Conservation (phyloP, 129 eudicot species). For the Scalesia atractyloides region DNA sequence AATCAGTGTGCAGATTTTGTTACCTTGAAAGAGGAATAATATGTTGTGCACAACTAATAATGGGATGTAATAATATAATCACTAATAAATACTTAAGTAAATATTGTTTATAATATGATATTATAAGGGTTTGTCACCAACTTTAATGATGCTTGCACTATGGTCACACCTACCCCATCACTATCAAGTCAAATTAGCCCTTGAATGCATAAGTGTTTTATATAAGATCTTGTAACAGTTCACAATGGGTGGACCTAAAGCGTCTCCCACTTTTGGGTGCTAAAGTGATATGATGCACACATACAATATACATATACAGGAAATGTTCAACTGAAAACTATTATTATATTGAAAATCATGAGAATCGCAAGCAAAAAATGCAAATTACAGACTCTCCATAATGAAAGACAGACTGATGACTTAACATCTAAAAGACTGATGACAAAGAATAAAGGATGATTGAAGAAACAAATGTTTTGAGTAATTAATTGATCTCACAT, state of each 20-base stretch:
- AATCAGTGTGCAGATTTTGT: constrained; percentile 5
- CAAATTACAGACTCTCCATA: no score
- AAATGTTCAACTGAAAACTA: no score
- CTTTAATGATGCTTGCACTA: constrained; percentile 32
- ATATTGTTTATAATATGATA: constrained; percentile 5
- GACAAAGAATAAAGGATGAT: no score
- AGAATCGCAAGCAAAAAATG: no score
- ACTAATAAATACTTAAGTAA: constrained; percentile 2
- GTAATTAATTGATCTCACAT: no score
- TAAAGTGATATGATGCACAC: constrained; percentile 28
- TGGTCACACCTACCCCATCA: constrained; percentile 31
- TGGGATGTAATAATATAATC: not conserved
- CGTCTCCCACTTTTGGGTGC: constrained; percentile 57
- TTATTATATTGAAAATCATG: no score
- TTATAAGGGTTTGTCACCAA: constrained; percentile 20
- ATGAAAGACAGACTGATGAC: no score
- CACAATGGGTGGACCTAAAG: constrained; percentile 44
- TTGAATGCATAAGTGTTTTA: constrained; percentile 30
- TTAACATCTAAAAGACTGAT: no score
- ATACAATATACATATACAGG: not conserved
- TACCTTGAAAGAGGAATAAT: not conserved
- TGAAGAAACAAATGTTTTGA: no score
- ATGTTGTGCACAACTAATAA: not conserved
- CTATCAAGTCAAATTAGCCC: constrained; percentile 29
- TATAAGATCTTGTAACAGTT: constrained; percentile 30